phyloP scores from a whole-genome alignment of 345 rosid species.

The Geranium rotundifolium region DNA sequence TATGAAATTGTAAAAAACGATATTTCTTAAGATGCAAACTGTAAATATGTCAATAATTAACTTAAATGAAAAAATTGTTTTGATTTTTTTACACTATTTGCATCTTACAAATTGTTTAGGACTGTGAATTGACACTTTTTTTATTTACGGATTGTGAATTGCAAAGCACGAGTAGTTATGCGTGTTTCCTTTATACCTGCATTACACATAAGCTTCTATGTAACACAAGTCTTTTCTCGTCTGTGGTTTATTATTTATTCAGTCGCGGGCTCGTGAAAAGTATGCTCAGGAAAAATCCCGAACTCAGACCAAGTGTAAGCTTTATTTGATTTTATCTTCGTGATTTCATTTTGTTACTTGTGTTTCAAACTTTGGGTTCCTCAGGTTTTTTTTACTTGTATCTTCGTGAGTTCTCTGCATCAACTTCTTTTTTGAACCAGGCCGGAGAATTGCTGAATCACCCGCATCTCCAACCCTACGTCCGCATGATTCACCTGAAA shows the following conservation, averaged over 20 bases:
- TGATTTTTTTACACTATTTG: too few relatives aligned
- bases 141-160: too few relatives aligned
- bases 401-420: not conserved
- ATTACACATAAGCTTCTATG: not conserved
- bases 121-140: too few relatives aligned
- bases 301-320: conserved; percentile 88
- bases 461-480: conserved; percentile 75
- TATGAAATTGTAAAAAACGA: too few relatives aligned
- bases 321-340: conserved; percentile 1
- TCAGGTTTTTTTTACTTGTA: too few relatives aligned
- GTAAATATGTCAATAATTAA: too few relatives aligned
- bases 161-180: too few relatives aligned
- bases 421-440: conserved; percentile 21
- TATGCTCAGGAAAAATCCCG: conserved; percentile 94
- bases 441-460: conserved; percentile 81
- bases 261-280: conserved; percentile 91
- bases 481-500: conserved; percentile 57
- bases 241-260: conserved; percentile 16
- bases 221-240: not conserved
- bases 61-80: too few relatives aligned
- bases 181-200: not conserved
- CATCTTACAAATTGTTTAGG: too few relatives aligned
- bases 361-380: not conserved
- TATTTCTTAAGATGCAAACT: too few relatives aligned
- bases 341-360: not conserved